Evolutionary conservation across 1,284 basidiomycete genomes (phyloP).

Genomic region (Malassezia obtusa): DNA sequence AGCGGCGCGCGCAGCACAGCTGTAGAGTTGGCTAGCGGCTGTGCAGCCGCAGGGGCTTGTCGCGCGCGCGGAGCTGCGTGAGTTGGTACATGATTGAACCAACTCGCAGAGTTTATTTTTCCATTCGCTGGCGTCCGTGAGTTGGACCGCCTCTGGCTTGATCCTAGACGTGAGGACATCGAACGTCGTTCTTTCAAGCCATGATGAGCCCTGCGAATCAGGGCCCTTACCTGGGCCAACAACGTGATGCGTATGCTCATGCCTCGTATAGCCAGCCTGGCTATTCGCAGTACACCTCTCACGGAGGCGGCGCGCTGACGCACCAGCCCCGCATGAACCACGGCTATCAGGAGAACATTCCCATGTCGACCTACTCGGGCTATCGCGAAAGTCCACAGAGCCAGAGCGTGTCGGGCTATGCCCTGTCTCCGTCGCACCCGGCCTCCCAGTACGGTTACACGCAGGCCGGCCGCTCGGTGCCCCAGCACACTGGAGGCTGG

Average conservation of each 20-base stretch:
- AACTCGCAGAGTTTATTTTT: too few species aligned
- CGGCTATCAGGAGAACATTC: not conserved
- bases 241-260: not conserved
- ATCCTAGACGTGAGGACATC: not conserved
- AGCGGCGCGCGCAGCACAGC: not conserved
- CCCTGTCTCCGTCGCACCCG: not conserved
- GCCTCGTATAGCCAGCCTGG: not conserved
- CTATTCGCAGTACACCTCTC: not conserved
- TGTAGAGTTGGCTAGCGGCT: not conserved
- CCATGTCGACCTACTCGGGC: not conserved
- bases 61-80: not conserved
- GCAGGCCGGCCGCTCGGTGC: not conserved
- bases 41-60: not conserved
- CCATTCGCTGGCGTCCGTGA: too few species aligned
- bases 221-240: constrained; percentile 1
- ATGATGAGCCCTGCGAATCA: constrained; percentile 2
- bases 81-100: too few species aligned
- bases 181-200: not conserved
- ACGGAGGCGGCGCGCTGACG: not conserved
- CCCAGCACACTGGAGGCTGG: not conserved
- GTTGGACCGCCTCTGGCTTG: too few species aligned
- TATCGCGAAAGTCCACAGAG: too few species aligned
- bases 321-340: not conserved
- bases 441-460: not conserved
- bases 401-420: not conserved